These are phyloP conservation scores for Fraxinus dipetala DNA, from an alignment of 305 asterid genomes.

Conservation along the genomic window DNA sequence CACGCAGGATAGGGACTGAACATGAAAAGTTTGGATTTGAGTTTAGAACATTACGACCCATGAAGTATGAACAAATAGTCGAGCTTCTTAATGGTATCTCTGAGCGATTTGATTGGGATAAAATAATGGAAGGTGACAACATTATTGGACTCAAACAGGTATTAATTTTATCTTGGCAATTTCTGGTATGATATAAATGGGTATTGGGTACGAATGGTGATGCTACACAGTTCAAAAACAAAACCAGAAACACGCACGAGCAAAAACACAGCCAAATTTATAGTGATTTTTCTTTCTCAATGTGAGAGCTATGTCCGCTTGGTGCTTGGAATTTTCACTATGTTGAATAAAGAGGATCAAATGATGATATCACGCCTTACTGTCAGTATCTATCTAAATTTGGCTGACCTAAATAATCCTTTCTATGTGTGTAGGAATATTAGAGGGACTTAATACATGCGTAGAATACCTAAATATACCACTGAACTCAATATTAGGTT, in stretches of 20 bases:
- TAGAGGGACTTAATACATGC: background rate
- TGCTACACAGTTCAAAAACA: background rate
- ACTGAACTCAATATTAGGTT: background rate
- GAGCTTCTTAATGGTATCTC: constrained; percentile 78
- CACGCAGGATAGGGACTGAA: constrained; percentile 89
- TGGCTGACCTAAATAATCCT: background rate
- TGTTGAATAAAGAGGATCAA: background rate
- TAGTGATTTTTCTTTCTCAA: background rate
- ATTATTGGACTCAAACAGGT: constrained; percentile 95
- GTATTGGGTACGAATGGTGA: constrained; percentile 1
- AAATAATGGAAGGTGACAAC: constrained; percentile 81
- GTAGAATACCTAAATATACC: background rate
- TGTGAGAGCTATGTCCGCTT: background rate
- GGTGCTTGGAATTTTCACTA: background rate
- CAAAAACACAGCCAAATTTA: background rate
- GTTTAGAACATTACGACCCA: constrained; percentile 60
- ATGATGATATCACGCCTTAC: background rate
- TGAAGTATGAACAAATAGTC: constrained; percentile 81
- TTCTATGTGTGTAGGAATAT: background rate
- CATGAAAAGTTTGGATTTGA: constrained; percentile 96
- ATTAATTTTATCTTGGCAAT: constrained; percentile 2
- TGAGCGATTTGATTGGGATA: constrained; percentile 96
- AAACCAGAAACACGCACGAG: background rate
- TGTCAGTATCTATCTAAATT: background rate
- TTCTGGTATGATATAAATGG: constrained; percentile 2